These are phyloP conservation scores for Globisporangium splendens DNA, from an alignment of 352 stramenopile genomes.

Conservation along the genomic window DNA sequence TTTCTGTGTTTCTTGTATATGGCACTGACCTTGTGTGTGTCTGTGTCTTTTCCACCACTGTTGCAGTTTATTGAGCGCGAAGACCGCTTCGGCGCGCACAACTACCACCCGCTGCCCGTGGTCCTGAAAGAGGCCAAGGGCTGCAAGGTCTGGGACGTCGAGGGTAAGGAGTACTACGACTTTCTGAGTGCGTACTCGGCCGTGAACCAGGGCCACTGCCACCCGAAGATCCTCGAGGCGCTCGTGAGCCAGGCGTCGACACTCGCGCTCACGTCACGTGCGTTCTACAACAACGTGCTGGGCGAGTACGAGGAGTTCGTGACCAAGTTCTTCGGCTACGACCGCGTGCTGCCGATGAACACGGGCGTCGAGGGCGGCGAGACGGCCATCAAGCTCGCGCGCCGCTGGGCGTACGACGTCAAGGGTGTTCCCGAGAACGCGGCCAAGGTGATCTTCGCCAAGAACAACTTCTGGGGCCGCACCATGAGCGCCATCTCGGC, in stretches of 20 bases:
- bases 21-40: not conserved
- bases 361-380: conserved; percentile 98
- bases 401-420: conserved; percentile 97
- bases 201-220: conserved; percentile 95
- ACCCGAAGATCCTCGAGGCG: conserved; percentile 96
- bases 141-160: conserved; percentile 95
- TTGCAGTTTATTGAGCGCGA: conserved; percentile 82
- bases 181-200: conserved; percentile 95
- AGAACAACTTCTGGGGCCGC: conserved; percentile 99
- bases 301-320: conserved; percentile 98
- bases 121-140: conserved; percentile 90
- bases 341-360: conserved; percentile 98
- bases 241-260: conserved; percentile 93
- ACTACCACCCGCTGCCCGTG: conserved; percentile 98
- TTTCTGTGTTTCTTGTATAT: too few species aligned
- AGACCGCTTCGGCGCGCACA: conserved; percentile 94
- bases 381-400: conserved; percentile 96
- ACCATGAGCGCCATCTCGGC: conserved; percentile 96
- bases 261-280: conserved; percentile 96
- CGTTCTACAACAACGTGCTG: conserved; percentile 98
- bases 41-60: not conserved
- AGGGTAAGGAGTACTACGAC: conserved; percentile 98
- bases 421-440: conserved; percentile 94
- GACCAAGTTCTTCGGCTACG: conserved; percentile 96
- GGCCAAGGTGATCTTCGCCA: conserved; percentile 93